Base-by-base conservation (phyloP, 2,329 filamentous ascomycete genomes). In the Clathrospora elynae region DNA sequence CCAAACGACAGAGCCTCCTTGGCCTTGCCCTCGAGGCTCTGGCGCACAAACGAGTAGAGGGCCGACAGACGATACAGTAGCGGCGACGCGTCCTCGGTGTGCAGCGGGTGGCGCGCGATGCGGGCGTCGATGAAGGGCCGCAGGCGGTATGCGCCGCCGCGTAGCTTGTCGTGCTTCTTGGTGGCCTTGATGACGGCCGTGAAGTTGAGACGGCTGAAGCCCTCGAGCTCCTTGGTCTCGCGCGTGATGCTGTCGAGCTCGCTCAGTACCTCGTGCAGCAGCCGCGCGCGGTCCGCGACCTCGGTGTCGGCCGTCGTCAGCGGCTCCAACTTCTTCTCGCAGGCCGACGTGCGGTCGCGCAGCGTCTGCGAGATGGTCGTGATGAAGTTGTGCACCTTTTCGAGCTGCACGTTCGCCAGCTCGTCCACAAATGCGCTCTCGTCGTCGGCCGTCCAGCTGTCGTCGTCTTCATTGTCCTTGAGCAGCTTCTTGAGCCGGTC, bases 81-180 rank as follows among this genome's bases (percentile, higher is more conserved):
- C 7, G 92, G 90, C 46, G 89, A 87, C 73, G 96, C 96, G 59
- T 89, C 88, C 70, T 97, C 93, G 45, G 89, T 92, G 74, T 97
- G 96, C 78, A 99, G 95, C 9, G 92, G 90, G 49, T 91, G 79
- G 54, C 90, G 84, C n/a, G 88, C 84, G 61, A 99, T 75, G 61
- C 88, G 87, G 61, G 96, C 86, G 73, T 96, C 88, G 73, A 97
- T 85, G 76, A 97, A 85, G 18, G 93, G 91, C 16, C 90, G 84
- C 57, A 97, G 87, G 68, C 86, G 89, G 76, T 97, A 97, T 38
- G 84, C 81, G 55, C 84, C 80, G 42, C 91, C 91, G 55, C 92
- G 82, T 75, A 92, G 95, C 56, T 93, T 88, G 73, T 99, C 93
- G 73, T 99, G 93, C 75, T 99, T 99, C 83, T 99, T 99, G 42